Conservation (phyloP, 163 green algal species). For the Scenedesmus sp. region DNA sequence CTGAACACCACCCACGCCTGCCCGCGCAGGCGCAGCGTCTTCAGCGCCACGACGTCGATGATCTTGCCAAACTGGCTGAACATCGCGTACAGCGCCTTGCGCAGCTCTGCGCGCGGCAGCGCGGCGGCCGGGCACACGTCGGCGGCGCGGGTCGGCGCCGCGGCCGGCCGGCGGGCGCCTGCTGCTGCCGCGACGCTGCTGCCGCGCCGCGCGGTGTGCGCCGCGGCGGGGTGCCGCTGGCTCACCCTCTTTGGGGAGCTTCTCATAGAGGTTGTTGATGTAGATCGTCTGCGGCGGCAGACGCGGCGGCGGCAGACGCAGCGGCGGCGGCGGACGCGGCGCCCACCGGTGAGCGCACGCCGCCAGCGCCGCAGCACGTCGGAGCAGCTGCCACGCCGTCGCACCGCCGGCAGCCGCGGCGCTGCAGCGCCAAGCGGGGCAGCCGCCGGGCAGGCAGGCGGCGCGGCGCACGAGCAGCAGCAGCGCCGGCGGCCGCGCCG, state of each 20-base stretch:
- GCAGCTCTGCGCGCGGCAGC: constrained; percentile 82
- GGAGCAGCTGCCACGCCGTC: too few species aligned
- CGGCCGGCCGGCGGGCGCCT: background rate
- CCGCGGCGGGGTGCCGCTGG: background rate
- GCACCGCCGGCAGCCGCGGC: too few species aligned
- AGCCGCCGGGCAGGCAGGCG: too few species aligned
- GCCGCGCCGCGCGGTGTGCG: background rate
- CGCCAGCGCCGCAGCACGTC: too few species aligned
- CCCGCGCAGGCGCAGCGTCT: constrained; percentile 86
- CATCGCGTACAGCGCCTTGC: constrained; percentile 92
- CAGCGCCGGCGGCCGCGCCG: too few species aligned
- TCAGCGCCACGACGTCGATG: constrained; percentile 92
- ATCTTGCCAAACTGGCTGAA: constrained; percentile 98
- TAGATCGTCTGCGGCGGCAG: constrained; percentile 99
- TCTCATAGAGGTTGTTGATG: constrained; percentile 95
- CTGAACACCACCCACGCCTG: constrained; percentile 98
- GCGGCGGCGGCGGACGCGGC: too few species aligned
- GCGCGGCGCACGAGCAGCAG: too few species aligned
- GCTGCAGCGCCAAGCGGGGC: too few species aligned
- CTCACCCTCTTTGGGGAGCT: constrained; percentile 94
- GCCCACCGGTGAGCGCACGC: too few species aligned
- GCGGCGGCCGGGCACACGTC: background rate
- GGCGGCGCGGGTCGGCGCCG: background rate
- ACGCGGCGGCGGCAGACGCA: too few species aligned
- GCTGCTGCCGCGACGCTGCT: background rate